Conservation (phyloP, 108 stramenopile genomes). For the Epithemia pelagica region DNA sequence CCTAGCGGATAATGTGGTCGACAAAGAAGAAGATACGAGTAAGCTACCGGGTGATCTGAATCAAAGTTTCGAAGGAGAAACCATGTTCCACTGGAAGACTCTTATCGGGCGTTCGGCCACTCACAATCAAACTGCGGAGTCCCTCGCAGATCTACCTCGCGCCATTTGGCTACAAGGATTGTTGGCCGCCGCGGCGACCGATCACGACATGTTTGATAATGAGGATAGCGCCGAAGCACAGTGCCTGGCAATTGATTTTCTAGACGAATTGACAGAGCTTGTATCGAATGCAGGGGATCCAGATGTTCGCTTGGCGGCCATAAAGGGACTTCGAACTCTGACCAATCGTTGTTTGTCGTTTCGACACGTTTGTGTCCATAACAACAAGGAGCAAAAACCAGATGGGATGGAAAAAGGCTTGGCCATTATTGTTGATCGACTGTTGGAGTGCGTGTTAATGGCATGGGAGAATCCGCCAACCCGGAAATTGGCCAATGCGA, state of each 20-base stretch:
- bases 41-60: too few species aligned
- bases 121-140: too few species aligned
- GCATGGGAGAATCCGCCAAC: conserved; percentile 57
- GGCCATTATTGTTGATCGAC: background rate
- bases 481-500: conserved; percentile 37
- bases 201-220: background rate
- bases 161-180: conserved; percentile 5
- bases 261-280: conserved; percentile 4
- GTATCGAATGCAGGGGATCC: conserved; percentile 29
- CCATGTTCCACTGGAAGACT: too few species aligned
- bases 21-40: background rate
- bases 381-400: background rate
- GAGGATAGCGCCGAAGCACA: conserved; percentile 5
- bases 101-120: too few species aligned
- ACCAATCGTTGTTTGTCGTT: conserved; percentile 12
- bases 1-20: background rate
- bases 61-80: too few species aligned
- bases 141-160: background rate
- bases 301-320: conserved; percentile 36
- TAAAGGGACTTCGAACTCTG: conserved; percentile 45
- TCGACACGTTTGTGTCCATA: background rate
- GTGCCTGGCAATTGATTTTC: background rate
- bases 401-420: background rate
- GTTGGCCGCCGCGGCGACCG: conserved; percentile 1
- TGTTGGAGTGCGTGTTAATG: conserved; percentile 32